A percentile compares a stretch with the other conserved stretches of the same genome.
Conservation (phyloP, 257 asterid genomes). For the Solanum chmielewskii region DNA sequence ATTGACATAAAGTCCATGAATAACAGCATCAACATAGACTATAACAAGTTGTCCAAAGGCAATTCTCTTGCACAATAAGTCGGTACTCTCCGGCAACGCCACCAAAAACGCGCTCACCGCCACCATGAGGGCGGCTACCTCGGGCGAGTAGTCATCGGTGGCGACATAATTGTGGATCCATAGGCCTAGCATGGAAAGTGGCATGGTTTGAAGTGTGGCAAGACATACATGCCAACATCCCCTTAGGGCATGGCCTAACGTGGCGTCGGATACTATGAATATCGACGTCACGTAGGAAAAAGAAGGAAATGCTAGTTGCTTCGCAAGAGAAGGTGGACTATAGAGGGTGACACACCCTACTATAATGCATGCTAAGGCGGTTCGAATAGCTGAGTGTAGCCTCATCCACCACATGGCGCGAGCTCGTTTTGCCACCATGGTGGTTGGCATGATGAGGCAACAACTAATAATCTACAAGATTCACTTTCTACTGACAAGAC, state of each 20-base stretch:
- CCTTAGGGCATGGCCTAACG: slow-evolving; percentile 38
- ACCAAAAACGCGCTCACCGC: slow-evolving; percentile 29
- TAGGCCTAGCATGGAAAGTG: slow-evolving; percentile 25
- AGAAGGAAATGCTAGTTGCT: slow-evolving; percentile 26
- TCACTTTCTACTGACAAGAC: neutral
- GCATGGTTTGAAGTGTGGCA: slow-evolving; percentile 47
- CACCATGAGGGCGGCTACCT: slow-evolving; percentile 21
- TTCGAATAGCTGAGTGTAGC: slow-evolving; percentile 38
- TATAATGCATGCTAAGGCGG: slow-evolving; percentile 40
- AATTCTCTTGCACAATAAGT: slow-evolving; percentile 38
- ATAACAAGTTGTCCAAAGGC: slow-evolving; percentile 72
- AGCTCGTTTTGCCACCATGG: slow-evolving; percentile 28
- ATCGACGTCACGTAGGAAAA: slow-evolving; percentile 47
- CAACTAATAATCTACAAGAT: neutral
- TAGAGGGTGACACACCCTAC: slow-evolving; percentile 44
- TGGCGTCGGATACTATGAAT: slow-evolving; percentile 35
- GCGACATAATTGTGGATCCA: slow-evolving; percentile 4
- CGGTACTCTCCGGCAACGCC: slow-evolving; percentile 38
- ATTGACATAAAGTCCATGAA: slow-evolving; percentile 7
- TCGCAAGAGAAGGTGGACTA: slow-evolving; percentile 23
- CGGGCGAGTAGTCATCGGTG: slow-evolving; percentile 10
- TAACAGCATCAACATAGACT: slow-evolving; percentile 26
- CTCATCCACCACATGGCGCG: slow-evolving; percentile 44
- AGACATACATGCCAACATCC: slow-evolving; percentile 50
- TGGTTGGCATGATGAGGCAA: neutral